Base-by-base conservation (phyloP, 2,329 filamentous ascomycete species). In the Fusarium vanettenii region DNA sequence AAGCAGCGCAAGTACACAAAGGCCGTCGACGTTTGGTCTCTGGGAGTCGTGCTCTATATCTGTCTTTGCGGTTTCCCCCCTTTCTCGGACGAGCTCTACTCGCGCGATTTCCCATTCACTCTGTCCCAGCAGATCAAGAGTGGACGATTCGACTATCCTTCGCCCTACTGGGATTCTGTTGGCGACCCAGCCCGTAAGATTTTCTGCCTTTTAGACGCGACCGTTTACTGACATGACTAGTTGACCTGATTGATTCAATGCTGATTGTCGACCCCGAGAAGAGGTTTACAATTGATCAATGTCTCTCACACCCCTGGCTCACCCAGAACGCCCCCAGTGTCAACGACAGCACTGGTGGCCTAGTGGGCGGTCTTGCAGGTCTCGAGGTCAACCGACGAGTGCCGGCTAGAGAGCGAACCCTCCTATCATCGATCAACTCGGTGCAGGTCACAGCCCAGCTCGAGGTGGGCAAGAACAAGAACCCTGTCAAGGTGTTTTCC, bases 41-140 rank as follows among this genome's bases (percentile, higher is more conserved):
- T 98, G 1, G 97, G 97, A n/a, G 97, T 99, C 4, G 96, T 99
- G 5, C 88, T 99, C 27, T 99, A 98, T 84, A 98, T 98, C 78
- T 98, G 95, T 81, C 89, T 98, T 6, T 98, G 97, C 81, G 97
- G 97, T 39, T 98, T 98, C 80, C 97, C 96, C 6, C 97, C 97
- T 0, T 99, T 99, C 84, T 97, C 95, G 0, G 97, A 99, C 79
- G 97, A 99, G 84, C 90, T 98, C 0, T 94, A 92, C 84, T 92
- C 91, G 1, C 85, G 85, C 39, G 92, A 97, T 52, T 97, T 95
- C 75, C 97, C 97, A 3, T 98, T 94, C 81, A 94, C 89, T 0
- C 87, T 98, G 52, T 93, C 93, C 97, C 84, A 98, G 75, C 95
- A 98, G 84, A 98, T 99, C 82, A 95, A 93, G 82, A 89, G 90